Conservation (phyloP, 306 rosid species). For the Gleditsia sinensis region DNA sequence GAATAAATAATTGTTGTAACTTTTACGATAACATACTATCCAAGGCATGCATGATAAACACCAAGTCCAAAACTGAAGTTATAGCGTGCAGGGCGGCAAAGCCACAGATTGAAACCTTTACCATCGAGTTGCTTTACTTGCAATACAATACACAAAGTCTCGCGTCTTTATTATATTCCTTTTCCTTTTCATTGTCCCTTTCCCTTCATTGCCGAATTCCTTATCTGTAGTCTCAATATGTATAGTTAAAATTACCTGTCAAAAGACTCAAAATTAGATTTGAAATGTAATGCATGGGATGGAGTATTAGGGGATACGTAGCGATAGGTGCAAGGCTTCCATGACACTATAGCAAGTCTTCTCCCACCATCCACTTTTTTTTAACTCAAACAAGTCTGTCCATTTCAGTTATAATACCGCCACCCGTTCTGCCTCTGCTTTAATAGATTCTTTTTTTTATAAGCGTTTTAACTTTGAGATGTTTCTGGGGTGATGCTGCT, state of each 20-base stretch:
- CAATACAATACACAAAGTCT: conserved; percentile 49
- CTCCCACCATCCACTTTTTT: not conserved
- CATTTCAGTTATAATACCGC: conserved; percentile 26
- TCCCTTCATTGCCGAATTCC: not conserved
- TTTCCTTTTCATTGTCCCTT: not conserved
- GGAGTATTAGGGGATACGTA: conserved; percentile 46
- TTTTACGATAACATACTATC: no score
- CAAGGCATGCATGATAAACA: not conserved
- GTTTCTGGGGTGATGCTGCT: not conserved
- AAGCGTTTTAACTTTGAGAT: not conserved
- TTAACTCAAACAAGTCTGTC: not conserved
- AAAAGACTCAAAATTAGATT: not conserved
- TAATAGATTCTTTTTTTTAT: not conserved
- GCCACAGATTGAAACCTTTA: not conserved
- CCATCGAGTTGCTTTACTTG: conserved; percentile 67
- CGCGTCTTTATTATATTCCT: conserved; percentile 32
- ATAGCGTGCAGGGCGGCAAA: not conserved
- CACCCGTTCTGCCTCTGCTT: conserved; percentile 10
- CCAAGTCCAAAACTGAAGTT: not conserved
- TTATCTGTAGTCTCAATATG: not conserved
- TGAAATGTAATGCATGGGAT: conserved; percentile 31
- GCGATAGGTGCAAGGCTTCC: conserved; percentile 62
- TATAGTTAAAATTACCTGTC: not conserved
- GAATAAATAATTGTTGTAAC: no score
- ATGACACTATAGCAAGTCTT: not conserved